Evolutionary conservation across 768 basidiomycete species (phyloP), one percentile per base, ranked within the genome.

Genomic region (Leccinellum albellum): DNA sequence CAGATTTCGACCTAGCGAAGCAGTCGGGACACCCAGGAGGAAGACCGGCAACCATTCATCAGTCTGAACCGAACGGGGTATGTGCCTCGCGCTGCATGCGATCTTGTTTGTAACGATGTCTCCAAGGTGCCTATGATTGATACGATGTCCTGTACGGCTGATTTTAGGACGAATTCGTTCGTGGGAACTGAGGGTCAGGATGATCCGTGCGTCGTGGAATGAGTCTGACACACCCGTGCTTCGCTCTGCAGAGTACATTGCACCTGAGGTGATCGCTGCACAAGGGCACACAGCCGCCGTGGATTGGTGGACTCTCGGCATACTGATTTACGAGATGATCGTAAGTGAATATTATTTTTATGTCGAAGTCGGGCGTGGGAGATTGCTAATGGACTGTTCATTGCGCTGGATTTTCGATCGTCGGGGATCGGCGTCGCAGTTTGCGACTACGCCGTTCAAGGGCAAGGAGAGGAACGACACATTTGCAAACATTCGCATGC

Each of bases 301-400:
- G 51, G 97, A 99, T 76, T 99, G 96, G 96, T 95, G 93, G 97
- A 98, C 97, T 31, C 78, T 98, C 50, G 97, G 97, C 37, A 98
- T 98, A 67, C 84, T 99, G 67, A 92, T 98, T 66, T 97, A 94
- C 78, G 97, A 99, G 78, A 97, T 97, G 93, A 94, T 95, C 74
- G 91, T 94, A 81, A 82, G 91, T 74, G 68, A 53, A 71, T 63
- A 64, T 68, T 68, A 69, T 70, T 70, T 64, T 61, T 59, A 26
- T 31, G 53, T 46, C 33, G 31, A 58, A 50, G 63, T 60, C 48
- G 55, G 50, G 40, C 63, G 66, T 63, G 63, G 55, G 59, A 51
- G 58, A 68, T 60, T 55, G 65, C 63, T 73, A 64, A 74, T 68
- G 76, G 70, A 74, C 73, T 73, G 74, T 68, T 66, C 63, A 44